Evolutionary conservation across 768 basidiomycete genomes (phyloP), one percentile per base, ranked within the genome.

Genomic region (Exidia glandulosa): DNA sequence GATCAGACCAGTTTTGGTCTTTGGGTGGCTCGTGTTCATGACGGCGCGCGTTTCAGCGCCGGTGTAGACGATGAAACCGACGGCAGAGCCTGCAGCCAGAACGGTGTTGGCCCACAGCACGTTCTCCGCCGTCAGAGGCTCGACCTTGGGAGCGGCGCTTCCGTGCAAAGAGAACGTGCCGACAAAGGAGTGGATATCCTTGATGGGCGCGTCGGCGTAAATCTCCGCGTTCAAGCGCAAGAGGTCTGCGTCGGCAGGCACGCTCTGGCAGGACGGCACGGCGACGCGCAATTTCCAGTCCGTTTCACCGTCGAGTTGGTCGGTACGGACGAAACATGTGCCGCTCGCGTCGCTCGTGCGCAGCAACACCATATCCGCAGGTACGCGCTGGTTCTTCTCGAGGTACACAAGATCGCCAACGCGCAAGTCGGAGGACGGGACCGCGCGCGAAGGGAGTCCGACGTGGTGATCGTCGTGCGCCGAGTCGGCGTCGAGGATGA

Each of bases 271-370:
- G 29, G 86, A 80, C 2, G 87, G 81, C 1, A 95, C 86, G 2
- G 95, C 94, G 1, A 96, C 89, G 3, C 90, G 83, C 56, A 97
- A 76, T 71, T 99, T 99, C 96, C 96, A 98, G 67, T 99, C 96
- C 3, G 96, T 99, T 73, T 99, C 96, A 47, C 96, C 96, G 64
- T 99, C 96, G 31, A 99, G 79, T 68, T 98, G 96, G 72, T 99
- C 96, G 2, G 95, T 99, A 10, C 96, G 82, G 62, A 99, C 91
- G 72, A 98, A 99, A 70, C 95, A 97, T 2, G 94, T 94, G 2
- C 96, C 96, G 29, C 87, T 86, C 2, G 83, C 74, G 66, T 99
- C 95, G 3, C 85, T 87, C 0, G 96, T 98, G 47, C 86, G 82
- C 10, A 99, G 77, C 10, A 99, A 78, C 10, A 97, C 82, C 67